Base-by-base conservation (phyloP, 805 yeast species). In the Clavispora santaluciae region DNA sequence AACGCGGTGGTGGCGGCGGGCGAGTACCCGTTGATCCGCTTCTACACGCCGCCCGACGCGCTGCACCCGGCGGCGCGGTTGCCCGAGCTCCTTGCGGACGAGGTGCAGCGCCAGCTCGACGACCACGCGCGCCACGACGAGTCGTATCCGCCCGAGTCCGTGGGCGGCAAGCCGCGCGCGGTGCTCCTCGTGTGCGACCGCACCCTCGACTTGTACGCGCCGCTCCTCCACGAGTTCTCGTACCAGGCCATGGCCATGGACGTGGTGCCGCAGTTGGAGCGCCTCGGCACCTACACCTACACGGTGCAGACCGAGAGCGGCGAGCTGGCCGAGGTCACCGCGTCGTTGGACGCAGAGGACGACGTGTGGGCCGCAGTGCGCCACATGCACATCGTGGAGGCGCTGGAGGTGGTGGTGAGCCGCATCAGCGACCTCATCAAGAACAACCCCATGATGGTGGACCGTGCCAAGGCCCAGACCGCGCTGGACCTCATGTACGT, bases 241-340 rank as follows among this genome's bases (percentile, higher is more conserved):
- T 93, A 90, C 61, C 95, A 91, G 63, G 90, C 97, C 4, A 81
- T 90, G 86, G 84, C 90, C 15, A 83, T 83, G 66, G 99, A 91
- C 60, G 63, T 83, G 21, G 72, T 74, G 2, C 66, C 64, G 22
- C 55, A 63, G 33, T 61, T 70, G 47, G 75, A 51, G 65, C 63
- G 60, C 60, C 67, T 39, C 66, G 67, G 69, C 22, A 49, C 49
- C 12, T 83, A 77, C 57, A 65, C 56, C 23, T 86, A 81, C 54
- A 57, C 65, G 34, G 72, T 77, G 6, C 84, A 76, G 53, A 78
- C 68, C 55, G 87, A 78, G 57, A 55, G 40, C 38, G 73, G 73
- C 7, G 68, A 68, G 29, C 37, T 52, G 2, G 50, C 48, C 31
- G 59, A 61, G 22, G 51, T 55, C 4, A 53, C 52, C 29, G 72